Conservation (phyloP, 148 eudicot genomes). For the Rhododendron kiyosumense region DNA sequence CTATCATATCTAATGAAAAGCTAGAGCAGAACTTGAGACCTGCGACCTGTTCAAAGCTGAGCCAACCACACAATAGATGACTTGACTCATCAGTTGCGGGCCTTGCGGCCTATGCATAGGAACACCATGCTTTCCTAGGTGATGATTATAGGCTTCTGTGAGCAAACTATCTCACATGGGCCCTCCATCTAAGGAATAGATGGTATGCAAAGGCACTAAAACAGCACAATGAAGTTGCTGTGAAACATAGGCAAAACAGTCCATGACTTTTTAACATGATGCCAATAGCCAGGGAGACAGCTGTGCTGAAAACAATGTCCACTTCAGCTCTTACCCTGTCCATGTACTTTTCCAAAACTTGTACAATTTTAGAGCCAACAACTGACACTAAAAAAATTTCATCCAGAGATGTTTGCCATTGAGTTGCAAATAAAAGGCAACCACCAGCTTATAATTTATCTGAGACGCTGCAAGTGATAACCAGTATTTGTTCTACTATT, state of each 20-base stretch:
- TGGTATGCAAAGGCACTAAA: background rate
- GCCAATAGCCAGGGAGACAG: background rate
- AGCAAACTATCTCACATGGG: background rate
- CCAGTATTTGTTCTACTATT: background rate
- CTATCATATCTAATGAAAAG: background rate
- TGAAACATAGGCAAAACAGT: background rate
- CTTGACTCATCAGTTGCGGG: background rate
- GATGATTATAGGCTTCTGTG: background rate
- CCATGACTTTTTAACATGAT: background rate
- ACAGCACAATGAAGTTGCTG: background rate
- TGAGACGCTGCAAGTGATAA: background rate
- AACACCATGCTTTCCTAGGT: background rate
- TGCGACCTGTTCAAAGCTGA: background rate
- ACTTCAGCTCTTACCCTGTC: background rate
- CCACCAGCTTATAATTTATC: background rate
- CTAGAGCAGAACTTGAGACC: background rate
- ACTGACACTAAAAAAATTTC: background rate
- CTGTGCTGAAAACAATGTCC: conserved; percentile 1
- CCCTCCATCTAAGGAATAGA: background rate
- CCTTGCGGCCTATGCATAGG: background rate
- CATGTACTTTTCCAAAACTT: too few relatives aligned
- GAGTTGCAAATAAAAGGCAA: background rate
- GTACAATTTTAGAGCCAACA: background rate
- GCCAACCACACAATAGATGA: background rate
- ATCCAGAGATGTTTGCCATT: too few relatives aligned